Percentiles rank a stretch among this genome's conserved stretches.
phyloP scores from a whole-genome alignment of 495 filamentous ascomycete species.

The Aspergillus bridgeri region DNA sequence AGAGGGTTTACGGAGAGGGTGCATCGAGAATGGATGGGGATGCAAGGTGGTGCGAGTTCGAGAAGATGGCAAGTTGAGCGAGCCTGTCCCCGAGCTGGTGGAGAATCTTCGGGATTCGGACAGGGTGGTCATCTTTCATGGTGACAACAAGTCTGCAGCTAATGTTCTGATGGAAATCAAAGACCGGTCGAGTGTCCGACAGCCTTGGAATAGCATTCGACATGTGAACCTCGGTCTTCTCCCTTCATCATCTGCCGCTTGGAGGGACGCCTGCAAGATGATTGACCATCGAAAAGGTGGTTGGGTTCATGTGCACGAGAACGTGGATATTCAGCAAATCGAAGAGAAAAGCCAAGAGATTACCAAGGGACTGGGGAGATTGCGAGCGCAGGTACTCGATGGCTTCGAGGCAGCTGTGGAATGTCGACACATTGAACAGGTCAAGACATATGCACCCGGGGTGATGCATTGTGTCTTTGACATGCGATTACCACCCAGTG shows the following conservation, averaged over 20 bases:
- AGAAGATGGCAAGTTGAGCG: constrained; percentile 22
- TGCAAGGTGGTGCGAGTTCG: constrained; percentile 46
- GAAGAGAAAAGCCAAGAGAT: constrained; percentile 44
- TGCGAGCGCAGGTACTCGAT: constrained; percentile 11
- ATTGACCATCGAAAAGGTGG: constrained; percentile 49
- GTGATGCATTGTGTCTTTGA: constrained; percentile 89
- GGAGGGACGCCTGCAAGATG: constrained; percentile 61
- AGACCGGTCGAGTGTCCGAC: constrained; percentile 19
- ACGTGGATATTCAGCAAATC: constrained; percentile 64
- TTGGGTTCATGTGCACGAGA: constrained; percentile 87
- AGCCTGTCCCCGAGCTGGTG: constrained; percentile 26
- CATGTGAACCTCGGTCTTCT: constrained; percentile 85
- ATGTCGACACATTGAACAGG: constrained; percentile 70
- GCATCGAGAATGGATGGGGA: constrained; percentile 61
- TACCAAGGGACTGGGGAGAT: constrained; percentile 15
- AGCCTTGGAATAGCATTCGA: constrained; percentile 34
- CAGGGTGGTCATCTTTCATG: constrained; percentile 63
- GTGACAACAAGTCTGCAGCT: constrained; percentile 60
- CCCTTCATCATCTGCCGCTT: constrained; percentile 63
- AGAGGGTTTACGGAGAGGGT: constrained; percentile 73
- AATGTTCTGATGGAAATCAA: constrained; percentile 38
- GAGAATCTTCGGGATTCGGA: constrained; percentile 27
- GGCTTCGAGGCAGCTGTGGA: constrained; percentile 19
- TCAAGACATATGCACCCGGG: constrained; percentile 91
- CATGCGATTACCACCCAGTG: constrained; percentile 47